Base-by-base conservation (phyloP, 768 basidiomycete species). In the Epithele typhae region DNA sequence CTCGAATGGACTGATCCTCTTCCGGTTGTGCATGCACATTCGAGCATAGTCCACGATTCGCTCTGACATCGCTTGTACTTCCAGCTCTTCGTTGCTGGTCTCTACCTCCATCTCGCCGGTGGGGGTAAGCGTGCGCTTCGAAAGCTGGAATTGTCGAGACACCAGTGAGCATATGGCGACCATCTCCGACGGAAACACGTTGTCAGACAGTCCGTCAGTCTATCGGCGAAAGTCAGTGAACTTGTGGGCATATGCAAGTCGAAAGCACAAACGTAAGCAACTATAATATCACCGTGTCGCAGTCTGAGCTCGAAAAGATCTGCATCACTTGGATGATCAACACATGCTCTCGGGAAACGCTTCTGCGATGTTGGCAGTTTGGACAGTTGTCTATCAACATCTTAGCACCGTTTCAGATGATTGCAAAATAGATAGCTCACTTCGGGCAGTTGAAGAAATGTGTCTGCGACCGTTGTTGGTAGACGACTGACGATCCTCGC, bases 1-100 rank as follows among this genome's bases (percentile, higher is more conserved):
- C 65, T 87, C 81, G 55, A 91, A 92, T 2, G 89, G 89, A 62
- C 82, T 87, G 24, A 77, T 71, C 55, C 82, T 69, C 44, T 67
- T 72, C 51, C 74, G 76, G 58, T 78, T 81, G 49, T 65, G 68
- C 89, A 92, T 91, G 59, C 84, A 87, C 22, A 69, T 64, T 49
- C 71, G 73, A 3, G 89, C 77, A 56, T 86, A 84, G 25, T 83
- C 74, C 3, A 90, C 79, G 40, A 89, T 69, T 18, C 80, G 76
- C 56, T 89, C 80, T 6, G 89, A 84, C 63, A 92, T 82, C 12
- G 67, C 66, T 58, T 89, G 82, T 2, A 81, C 84, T 58, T 81
- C 79, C 25, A 70, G 63, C 30, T 77, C 76, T 51, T 88, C 87
- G 1, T 78, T 57, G 4, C 71, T 74, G 12, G 49, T 43, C 22